These are phyloP conservation scores for Diaporthe capsici DNA, from an alignment of 2,329 filamentous ascomycete genomes.

Conservation along the genomic window DNA sequence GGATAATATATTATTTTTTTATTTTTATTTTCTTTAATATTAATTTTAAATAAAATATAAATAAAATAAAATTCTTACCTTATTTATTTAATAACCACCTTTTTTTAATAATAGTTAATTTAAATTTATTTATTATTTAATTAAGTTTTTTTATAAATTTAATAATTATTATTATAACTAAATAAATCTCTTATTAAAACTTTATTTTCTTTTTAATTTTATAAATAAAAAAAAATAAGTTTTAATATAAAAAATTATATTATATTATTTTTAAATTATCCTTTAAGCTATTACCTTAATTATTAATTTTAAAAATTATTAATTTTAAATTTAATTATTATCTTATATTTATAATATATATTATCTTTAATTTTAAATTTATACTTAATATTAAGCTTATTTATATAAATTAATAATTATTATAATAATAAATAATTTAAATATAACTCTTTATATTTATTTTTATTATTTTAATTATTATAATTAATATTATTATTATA, in stretches of 20 bases:
- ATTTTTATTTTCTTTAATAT: not conserved
- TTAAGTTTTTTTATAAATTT: not conserved
- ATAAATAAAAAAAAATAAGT: not conserved
- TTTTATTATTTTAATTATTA: not conserved
- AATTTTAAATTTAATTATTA: not conserved
- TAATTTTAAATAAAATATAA: not conserved
- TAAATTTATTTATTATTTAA: not conserved
- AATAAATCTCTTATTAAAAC: not conserved
- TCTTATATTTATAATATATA: not conserved
- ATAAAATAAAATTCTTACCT: not conserved
- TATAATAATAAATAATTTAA: not conserved
- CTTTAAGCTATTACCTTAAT: not conserved
- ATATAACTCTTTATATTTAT: not conserved
- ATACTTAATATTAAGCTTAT: not conserved
- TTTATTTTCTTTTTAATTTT: not conserved
- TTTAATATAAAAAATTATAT: not conserved
- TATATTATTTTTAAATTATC: not conserved
- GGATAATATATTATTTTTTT: not conserved
- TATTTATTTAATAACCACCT: not conserved
- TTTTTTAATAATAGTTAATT: not conserved
- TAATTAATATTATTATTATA: not conserved
- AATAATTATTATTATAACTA: not conserved
- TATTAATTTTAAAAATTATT: not conserved
- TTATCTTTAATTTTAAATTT: rapidly evolving
- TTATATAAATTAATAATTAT: not conserved